Conservation (phyloP, 768 basidiomycete genomes). For the Agrocybe pediades region DNA sequence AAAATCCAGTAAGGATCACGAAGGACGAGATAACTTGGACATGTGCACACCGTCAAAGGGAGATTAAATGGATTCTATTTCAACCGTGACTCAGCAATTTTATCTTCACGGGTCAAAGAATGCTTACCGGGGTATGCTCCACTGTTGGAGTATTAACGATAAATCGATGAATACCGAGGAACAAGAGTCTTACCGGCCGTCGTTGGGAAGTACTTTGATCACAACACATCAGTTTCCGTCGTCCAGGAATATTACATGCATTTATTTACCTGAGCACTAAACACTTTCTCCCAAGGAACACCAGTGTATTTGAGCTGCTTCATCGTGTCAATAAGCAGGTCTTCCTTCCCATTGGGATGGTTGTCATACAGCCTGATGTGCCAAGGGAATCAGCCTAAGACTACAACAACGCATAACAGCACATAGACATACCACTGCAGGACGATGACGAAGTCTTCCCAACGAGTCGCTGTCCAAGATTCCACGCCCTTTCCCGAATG, state of each 20-base stretch:
- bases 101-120: background rate
- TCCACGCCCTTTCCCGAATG: conserved; percentile 54
- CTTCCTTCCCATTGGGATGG: conserved; percentile 50
- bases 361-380: conserved; percentile 51
- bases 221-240: background rate
- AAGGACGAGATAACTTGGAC: background rate
- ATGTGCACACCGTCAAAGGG: conserved; percentile 32
- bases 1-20: conserved; percentile 4
- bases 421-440: conserved; percentile 51
- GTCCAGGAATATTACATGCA: background rate
- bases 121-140: conserved; percentile 29
- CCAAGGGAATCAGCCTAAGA: no score
- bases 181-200: conserved; percentile 27
- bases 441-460: conserved; percentile 60
- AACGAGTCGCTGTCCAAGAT: conserved; percentile 53
- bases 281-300: conserved; percentile 57
- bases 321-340: conserved; percentile 55
- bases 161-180: background rate
- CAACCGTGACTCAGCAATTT: background rate
- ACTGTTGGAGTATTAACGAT: conserved; percentile 20
- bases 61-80: conserved; percentile 48
- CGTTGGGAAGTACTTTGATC: conserved; percentile 46
- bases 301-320: conserved; percentile 50
- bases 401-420: no score
- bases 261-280: conserved; percentile 37